Percentiles rank a stretch among this genome's conserved stretches.
These are phyloP conservation scores for Vinca minor DNA, from an alignment of 257 asterid species.

Conservation along the genomic window DNA sequence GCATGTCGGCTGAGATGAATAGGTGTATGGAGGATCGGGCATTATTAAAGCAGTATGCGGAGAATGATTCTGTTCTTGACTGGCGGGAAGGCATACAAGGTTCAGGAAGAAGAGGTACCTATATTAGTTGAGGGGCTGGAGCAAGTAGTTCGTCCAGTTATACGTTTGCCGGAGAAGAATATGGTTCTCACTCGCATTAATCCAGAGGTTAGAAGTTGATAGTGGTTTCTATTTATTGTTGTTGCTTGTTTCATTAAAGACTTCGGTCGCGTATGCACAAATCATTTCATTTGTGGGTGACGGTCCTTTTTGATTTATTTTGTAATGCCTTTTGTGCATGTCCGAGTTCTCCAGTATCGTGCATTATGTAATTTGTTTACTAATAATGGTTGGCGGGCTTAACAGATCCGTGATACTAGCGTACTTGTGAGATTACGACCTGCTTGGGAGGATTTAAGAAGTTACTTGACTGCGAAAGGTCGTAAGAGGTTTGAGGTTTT, in stretches of 20 bases:
- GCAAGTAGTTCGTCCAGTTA: constrained; percentile 72
- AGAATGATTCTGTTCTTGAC: constrained; percentile 71
- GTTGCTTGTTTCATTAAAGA: background rate
- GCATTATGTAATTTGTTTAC: constrained; percentile 13
- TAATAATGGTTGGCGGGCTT: constrained; percentile 23
- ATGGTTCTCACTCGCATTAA: constrained; percentile 88
- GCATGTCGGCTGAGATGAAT: constrained; percentile 90
- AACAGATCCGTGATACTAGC: constrained; percentile 90
- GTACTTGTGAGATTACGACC: constrained; percentile 93
- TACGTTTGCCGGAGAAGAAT: constrained; percentile 79
- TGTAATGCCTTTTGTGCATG: background rate
- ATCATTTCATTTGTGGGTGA: background rate
- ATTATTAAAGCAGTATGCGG: constrained; percentile 81
- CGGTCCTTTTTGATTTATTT: background rate
- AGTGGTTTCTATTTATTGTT: constrained; percentile 11
- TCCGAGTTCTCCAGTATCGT: constrained; percentile 5
- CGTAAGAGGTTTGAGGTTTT: constrained; percentile 94
- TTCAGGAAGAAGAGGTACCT: constrained; percentile 76
- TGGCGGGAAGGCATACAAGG: constrained; percentile 55
- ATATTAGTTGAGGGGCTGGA: constrained; percentile 53
- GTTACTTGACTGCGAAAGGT: constrained; percentile 82
- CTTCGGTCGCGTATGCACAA: background rate
- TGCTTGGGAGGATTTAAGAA: constrained; percentile 93
- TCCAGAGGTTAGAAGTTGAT: constrained; percentile 70
- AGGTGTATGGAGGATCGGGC: constrained; percentile 83